Evolutionary conservation across 176 grass and related monocot genomes (phyloP), one percentile per base, ranked within the genome.

Genomic region (Phyllostachys edulis): DNA sequence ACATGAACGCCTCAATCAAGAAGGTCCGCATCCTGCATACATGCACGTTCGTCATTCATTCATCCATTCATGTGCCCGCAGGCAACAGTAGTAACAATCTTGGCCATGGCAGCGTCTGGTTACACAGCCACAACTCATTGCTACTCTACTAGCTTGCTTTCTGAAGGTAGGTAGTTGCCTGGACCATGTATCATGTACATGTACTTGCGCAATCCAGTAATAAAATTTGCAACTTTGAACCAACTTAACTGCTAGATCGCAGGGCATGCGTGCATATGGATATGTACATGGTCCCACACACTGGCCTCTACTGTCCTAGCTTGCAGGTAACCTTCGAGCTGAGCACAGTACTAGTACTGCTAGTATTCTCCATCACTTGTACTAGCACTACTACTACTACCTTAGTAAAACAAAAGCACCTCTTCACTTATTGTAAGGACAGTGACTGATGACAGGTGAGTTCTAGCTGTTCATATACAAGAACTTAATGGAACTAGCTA

Each of bases 1-100:
- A 91, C 90, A 98, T 93, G 90, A 98, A 98, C 12, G 87, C 93
- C 65, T 98, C 92, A 29, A 95, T 95, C 72, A 98, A 7, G 87
- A 81, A 98, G 71, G 87, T 95, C 68, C 87, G 47, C 67, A 93
- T 76, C 90, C 95, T 98, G 91, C 86, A 75, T 16, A 45, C 4
- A 57, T 11, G 26, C 46, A 46, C 29, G 5, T 39, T 6, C 0
- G 63, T 13, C 67, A 44, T 26, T 3, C 45, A 51, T 16, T 26
- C 56, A 0, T 20, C 4, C 55, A 44, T 61, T 36, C 46, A 26
- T 18, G 61, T 15, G 6, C 44, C 26, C 27, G 44, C 17, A 21
- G n/a, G 77, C 15, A 39, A 17, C 20, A 1, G 77, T 38, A 34
- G 45, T 50, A 50, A 73, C 73, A 23, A 54, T 67, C 46, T 47